Percentiles rank a stretch among this genome's conserved stretches.
Conservation (phyloP, 2,329 filamentous ascomycete genomes). For the Penicillium aurantiogriseum region DNA sequence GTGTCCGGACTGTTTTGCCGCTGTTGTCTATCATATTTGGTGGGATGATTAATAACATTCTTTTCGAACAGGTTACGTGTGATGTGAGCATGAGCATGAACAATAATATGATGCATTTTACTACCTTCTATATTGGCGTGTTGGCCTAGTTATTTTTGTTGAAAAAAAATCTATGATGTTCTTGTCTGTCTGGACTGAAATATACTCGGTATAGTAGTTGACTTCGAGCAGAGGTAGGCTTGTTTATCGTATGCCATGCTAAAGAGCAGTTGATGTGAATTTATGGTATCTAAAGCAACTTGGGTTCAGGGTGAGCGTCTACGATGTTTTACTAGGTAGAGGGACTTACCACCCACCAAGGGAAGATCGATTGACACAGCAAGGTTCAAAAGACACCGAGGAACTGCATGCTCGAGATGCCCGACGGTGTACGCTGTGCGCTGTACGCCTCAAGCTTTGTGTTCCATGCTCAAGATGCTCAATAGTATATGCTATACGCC, state of each 20-base stretch:
- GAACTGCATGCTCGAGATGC: not conserved
- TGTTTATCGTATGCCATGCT: not conserved
- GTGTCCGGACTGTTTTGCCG: not conserved
- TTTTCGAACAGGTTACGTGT: slow-evolving; percentile 33
- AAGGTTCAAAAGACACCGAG: not conserved
- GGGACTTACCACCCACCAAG: not conserved
- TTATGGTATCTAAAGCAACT: not conserved
- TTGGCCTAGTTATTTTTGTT: slow-evolving; percentile 8
- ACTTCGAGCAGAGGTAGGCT: not conserved
- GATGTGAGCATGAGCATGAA: slow-evolving; percentile 37
- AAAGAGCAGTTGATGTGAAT: not conserved
- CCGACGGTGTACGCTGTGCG: not conserved
- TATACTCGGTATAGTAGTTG: slow-evolving; percentile 3
- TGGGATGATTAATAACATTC: slow-evolving; percentile 9
- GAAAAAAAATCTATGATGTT: slow-evolving; percentile 13
- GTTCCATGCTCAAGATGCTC: no score
- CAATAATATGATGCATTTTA: slow-evolving; percentile 32
- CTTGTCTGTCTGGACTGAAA: not conserved
- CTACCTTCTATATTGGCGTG: slow-evolving; percentile 5
- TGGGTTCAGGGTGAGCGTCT: not conserved
- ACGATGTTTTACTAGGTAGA: not conserved
- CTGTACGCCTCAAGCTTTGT: not conserved
- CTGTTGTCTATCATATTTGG: not conserved
- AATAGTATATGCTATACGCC: not conserved
- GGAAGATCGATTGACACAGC: not conserved